phyloP scores from a whole-genome alignment of 1,139 yeast species.

The Scheffersomyces segobiensis region DNA sequence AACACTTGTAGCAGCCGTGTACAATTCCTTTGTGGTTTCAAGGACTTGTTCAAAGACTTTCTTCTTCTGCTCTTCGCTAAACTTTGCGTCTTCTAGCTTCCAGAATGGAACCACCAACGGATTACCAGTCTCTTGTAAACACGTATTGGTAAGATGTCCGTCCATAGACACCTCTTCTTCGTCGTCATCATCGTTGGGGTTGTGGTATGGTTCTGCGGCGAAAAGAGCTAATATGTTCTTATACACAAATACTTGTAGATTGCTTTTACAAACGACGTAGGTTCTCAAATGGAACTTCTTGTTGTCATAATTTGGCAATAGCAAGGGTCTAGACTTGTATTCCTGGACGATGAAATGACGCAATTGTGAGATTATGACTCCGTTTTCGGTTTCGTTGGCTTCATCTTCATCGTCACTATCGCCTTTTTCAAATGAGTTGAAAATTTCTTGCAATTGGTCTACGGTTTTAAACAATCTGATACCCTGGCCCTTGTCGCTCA shows the following conservation, averaged over 20 bases:
- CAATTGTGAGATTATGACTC: constrained; percentile 79
- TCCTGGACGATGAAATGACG: constrained; percentile 90
- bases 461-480: constrained; percentile 77
- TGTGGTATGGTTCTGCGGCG: constrained; percentile 55
- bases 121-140: constrained; percentile 63
- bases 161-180: constrained; percentile 45
- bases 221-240: constrained; percentile 78
- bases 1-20: constrained; percentile 75
- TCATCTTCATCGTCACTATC: constrained; percentile 56
- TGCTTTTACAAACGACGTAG: constrained; percentile 78
- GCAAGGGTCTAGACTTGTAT: constrained; percentile 66
- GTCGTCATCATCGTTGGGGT: constrained; percentile 32
- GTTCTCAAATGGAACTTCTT: constrained; percentile 88
- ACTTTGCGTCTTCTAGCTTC: constrained; percentile 35
- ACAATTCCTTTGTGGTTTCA: constrained; percentile 66
- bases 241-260: constrained; percentile 75
- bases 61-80: constrained; percentile 23
- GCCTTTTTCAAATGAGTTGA: constrained; percentile 81
- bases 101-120: constrained; percentile 68
- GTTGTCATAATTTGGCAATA: constrained; percentile 58
- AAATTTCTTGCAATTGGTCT: constrained; percentile 77
- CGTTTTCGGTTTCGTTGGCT: constrained; percentile 39
- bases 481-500: constrained; percentile 98
- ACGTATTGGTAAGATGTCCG: constrained; percentile 90
- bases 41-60: constrained; percentile 57